Evolutionary conservation across 192 early-diverging fungal genomes (phyloP), one percentile per base, ranked within the genome.

Genomic region (Backusella westeae): DNA sequence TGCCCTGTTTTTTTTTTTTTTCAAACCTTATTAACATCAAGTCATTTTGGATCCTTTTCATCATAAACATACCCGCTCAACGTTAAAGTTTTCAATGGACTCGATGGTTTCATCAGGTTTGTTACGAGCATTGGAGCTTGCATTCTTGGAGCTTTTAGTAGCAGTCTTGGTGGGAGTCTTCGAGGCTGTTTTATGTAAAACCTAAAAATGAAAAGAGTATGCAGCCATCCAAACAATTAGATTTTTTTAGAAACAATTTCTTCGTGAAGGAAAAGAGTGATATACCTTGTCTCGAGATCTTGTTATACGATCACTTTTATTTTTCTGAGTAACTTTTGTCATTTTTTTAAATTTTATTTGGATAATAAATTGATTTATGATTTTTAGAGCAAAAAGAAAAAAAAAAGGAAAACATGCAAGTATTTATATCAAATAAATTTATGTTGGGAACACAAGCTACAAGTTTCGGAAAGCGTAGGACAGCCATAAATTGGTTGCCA

Each of bases 401-500:
- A n/a, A 35, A 35, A 34, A 68, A 35, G 19, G 67, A n/a, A 68
- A 68, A 34, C 4, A 68, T 34, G 29, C 7, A 7, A 21, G 34
- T 34, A 68, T 68, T 68, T 68, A 36, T 68, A 36, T 68, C 17
- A 49, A 49, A 19, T 32, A 67, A 67, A 36, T 63, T 63, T 4
- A 14, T 3, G 23, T 63, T 63, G 53, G 56, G 21, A 29, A 14
- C 29, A 63, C 56, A 63, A 63, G 29, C 4, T n/a, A 10, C 1
- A 9, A 56, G 12, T 3, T 63, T 15, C 23, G 1, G 26, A 29
- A 14, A 26, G 23, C 0, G 12, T 63, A 14, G 56, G 46, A n/a
- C 56, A 63, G 67, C 35, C 17, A 34, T n/a, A 68, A 9, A n/a
- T 2, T 68, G 67, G 67, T 68, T 68, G 67, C 67, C 35, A 68